Conservation (phyloP, 2,329 filamentous ascomycete species). For the Colletotrichum sp. region DNA sequence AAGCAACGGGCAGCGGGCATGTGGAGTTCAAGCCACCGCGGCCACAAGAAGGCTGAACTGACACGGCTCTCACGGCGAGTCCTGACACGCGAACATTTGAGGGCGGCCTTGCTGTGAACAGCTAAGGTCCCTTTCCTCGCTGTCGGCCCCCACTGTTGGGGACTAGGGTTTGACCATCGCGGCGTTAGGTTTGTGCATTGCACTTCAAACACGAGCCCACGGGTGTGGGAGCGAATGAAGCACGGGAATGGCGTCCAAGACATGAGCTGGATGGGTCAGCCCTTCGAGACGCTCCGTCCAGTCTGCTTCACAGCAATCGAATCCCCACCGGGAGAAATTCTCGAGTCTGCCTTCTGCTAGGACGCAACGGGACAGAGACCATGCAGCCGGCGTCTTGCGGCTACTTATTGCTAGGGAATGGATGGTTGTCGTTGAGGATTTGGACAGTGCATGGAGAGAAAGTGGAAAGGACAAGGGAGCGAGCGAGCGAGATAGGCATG, state of each 20-base stretch:
- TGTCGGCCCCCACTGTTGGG: not conserved
- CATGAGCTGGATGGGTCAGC: constrained; percentile 15
- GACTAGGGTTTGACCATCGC: not conserved
- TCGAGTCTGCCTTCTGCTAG: constrained; percentile 16
- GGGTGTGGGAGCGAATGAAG: not conserved
- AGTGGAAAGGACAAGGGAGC: not conserved
- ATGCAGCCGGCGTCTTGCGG: not conserved
- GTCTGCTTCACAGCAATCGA: constrained; percentile 13
- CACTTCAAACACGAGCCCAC: not conserved
- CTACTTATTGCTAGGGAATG: not conserved
- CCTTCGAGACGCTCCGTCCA: not conserved
- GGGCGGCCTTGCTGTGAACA: not conserved
- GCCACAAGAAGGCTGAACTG: not conserved
- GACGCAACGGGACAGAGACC: constrained; percentile 1
- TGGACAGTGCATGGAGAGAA: not conserved
- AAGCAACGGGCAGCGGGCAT: not conserved
- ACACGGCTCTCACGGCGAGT: not conserved
- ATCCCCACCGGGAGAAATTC: not conserved
- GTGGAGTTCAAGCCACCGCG: not conserved
- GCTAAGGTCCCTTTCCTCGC: not conserved
- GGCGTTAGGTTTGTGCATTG: not conserved
- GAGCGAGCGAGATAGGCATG: not conserved
- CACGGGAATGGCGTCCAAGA: constrained; percentile 5
- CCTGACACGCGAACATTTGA: not conserved
- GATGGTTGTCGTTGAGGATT: not conserved